Evolutionary conservation across 179 eudicot species (phyloP), one percentile per base, ranked within the genome.

Genomic region (Patellifolia procumbens): DNA sequence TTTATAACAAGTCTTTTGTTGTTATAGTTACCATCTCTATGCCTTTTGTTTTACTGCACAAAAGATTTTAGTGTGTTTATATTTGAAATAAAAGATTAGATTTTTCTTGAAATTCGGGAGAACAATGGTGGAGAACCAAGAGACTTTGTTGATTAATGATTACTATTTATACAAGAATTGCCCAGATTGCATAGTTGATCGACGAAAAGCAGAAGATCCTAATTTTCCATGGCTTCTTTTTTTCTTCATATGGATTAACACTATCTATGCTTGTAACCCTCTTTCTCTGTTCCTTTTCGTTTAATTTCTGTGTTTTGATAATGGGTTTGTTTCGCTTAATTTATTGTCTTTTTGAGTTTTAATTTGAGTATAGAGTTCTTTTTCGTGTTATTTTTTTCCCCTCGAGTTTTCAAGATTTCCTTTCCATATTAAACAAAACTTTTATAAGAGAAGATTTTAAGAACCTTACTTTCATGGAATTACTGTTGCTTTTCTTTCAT

Each of bases 161-260:
- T n/a, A 60, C 0, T 37, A 58, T 10, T 77, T 77, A 52, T 45
- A 75, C 37, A 81, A 77, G 46, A 70, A 78, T 37, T 83, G 86
- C 28, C 83, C 86, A 48, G 86, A 83, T 37, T 83, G 86, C 24
- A 39, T 74, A 22, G 62, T 77, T 56, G 75, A 74, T 9, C 77
- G 43, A 70, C 17, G 76, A 10, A 83, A 83, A 71, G 74, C 76
- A 5, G 76, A 83, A 51, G 29, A 46, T 8, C 53, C 83, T 29
- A 62, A 62, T 42, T 35, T 79, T 68, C 86, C 86, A n/a, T 83
- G 81, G 83, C 39, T 80, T 74, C 79, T 66, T 68, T 80, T 83
- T 66, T 83, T 83, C 79, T 83, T 74, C 79, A 77, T 83, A 29
- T 83, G 83, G 83, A 52, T 83, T 70, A 75, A 77, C 39, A 65